Conservation (phyloP, 768 basidiomycete species). For the Psilocybe azurescens region DNA sequence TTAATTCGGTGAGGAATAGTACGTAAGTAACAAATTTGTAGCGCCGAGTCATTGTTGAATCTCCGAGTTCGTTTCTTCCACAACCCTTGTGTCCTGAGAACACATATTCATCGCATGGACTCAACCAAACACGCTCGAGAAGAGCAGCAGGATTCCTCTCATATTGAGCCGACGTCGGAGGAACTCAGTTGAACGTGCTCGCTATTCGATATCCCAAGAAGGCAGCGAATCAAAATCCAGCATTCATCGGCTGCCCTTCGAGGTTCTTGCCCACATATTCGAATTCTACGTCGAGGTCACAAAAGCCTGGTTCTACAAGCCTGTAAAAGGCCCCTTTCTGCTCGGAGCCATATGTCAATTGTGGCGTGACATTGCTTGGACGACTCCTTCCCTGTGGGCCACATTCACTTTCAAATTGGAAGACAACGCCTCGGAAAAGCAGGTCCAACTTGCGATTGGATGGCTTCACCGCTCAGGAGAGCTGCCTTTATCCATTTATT, state of each 20-base stretch:
- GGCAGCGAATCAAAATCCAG: too few species aligned
- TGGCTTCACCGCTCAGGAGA: neutral
- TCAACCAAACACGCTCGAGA: too few species aligned
- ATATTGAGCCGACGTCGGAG: too few species aligned
- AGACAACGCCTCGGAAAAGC: neutral
- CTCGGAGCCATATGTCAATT: slow-evolving; percentile 10
- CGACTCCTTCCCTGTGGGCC: neutral
- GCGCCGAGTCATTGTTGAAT: too few species aligned
- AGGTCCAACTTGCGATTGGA: neutral
- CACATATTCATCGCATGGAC: too few species aligned
- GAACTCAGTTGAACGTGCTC: too few species aligned
- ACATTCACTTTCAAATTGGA: neutral
- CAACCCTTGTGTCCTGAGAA: too few species aligned
- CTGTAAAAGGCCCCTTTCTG: neutral
- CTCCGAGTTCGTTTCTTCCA: too few species aligned
- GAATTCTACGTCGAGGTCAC: neutral
- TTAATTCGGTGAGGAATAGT: too few species aligned
- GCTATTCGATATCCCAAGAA: too few species aligned
- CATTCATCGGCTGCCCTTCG: neutral
- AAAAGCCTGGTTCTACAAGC: neutral
- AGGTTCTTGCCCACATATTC: neutral
- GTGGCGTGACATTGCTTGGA: slow-evolving; percentile 13
- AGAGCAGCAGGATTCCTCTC: too few species aligned
- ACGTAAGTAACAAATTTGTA: too few species aligned
- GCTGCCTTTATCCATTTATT: neutral